These are phyloP conservation scores for Eruca vesicaria DNA, from an alignment of 441 rosid species.

Conservation along the genomic window DNA sequence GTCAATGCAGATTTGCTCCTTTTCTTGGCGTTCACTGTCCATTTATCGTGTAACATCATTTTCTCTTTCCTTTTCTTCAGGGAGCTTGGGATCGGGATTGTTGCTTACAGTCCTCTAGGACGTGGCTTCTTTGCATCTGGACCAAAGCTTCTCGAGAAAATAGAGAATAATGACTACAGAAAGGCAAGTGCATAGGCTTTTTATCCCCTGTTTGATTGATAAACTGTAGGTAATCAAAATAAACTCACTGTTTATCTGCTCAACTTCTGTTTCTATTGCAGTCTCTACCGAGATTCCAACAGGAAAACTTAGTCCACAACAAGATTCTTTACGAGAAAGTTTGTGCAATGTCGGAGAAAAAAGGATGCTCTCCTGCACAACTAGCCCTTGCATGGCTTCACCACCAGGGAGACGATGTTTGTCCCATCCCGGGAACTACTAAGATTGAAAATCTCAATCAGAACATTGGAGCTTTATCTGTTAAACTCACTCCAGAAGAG, in stretches of 20 bases:
- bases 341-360: slow-evolving; percentile 42
- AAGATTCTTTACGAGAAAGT: slow-evolving; percentile 33
- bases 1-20: neutral
- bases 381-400: slow-evolving; percentile 64
- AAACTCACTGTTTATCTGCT: neutral
- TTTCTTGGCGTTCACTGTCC: neutral
- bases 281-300: slow-evolving; percentile 38
- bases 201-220: neutral
- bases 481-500: slow-evolving; percentile 53
- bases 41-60: neutral
- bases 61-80: slow-evolving; percentile 26
- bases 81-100: slow-evolving; percentile 80
- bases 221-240: neutral
- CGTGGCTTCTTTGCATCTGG: slow-evolving; percentile 63
- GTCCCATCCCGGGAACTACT: slow-evolving; percentile 29
- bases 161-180: slow-evolving; percentile 41
- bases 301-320: slow-evolving; percentile 45
- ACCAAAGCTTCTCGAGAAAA: slow-evolving; percentile 40
- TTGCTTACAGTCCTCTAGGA: slow-evolving; percentile 68
- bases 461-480: slow-evolving; percentile 44
- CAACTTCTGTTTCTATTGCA: neutral
- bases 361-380: slow-evolving; percentile 52
- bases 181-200: slow-evolving; percentile 28
- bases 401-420: slow-evolving; percentile 62
- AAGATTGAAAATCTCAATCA: slow-evolving; percentile 27